A percentile compares a stretch with the other conserved stretches of the same genome.
Conservation (phyloP, 441 rosid genomes). For the Manihot esculenta region DNA sequence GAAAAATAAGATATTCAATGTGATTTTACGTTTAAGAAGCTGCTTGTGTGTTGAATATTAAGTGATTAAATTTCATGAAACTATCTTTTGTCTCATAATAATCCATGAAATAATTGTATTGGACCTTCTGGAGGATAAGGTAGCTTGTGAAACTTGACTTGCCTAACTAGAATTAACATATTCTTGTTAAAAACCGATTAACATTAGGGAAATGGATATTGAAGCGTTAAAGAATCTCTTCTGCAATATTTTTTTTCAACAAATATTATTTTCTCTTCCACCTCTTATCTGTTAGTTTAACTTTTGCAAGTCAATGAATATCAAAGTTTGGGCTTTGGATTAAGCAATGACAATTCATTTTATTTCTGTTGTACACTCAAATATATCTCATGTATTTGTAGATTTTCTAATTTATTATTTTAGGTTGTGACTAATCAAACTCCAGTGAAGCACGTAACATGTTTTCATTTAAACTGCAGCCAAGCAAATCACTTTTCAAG, state of each 20-base stretch:
- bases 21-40: not conserved
- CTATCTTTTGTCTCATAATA: not conserved
- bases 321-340: not conserved
- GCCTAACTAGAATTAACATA: not conserved
- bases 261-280: not conserved
- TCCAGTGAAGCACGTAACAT: not conserved
- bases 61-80: not conserved
- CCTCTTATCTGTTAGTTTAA: not conserved
- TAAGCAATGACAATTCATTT: not conserved
- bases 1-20: not conserved
- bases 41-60: not conserved
- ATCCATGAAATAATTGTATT: not conserved
- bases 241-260: not conserved
- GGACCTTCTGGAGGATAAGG: not conserved
- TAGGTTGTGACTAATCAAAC: not conserved
- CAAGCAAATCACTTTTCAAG: slow-evolving; percentile 26
- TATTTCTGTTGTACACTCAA: not conserved
- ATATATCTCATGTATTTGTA: not conserved
- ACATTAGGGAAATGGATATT: not conserved
- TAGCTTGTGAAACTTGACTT: not conserved
- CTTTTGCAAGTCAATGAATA: not conserved
- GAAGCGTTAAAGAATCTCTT: not conserved
- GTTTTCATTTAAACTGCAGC: slow-evolving; percentile 25
- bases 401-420: not conserved
- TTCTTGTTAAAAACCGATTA: not conserved